Percentiles rank a stretch among this genome's conserved stretches.
Conservation (phyloP, 345 rosid genomes). For the Brassica napus region Da-Ae NC_063452.1:64750501-64751000, state of each 20-base stretch:
- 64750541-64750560: constrained; percentile 12
- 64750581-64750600: too few species aligned
- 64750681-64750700: constrained; percentile 92
- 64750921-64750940: background rate
- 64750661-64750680: constrained; percentile 89
- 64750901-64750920: background rate
- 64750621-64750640: constrained; percentile 82
- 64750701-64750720: constrained; percentile 96
- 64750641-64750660: constrained; percentile 84
- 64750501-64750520: constrained; percentile 90
- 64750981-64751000: background rate
- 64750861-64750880: background rate
- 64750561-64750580: background rate
- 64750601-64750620: background rate
- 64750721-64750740: constrained; percentile 65
- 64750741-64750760: constrained; percentile 48
- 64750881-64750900: background rate
- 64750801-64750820: constrained; percentile 75
- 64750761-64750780: constrained; percentile 55
- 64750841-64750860: constrained; percentile 43
- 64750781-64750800: constrained; percentile 39
- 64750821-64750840: constrained; percentile 62
- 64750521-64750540: constrained; percentile 56
- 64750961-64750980: background rate
- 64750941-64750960: background rate